Base-by-base conservation (phyloP, 495 filamentous ascomycete genomes). In the Hypoxylon rickii region DNA sequence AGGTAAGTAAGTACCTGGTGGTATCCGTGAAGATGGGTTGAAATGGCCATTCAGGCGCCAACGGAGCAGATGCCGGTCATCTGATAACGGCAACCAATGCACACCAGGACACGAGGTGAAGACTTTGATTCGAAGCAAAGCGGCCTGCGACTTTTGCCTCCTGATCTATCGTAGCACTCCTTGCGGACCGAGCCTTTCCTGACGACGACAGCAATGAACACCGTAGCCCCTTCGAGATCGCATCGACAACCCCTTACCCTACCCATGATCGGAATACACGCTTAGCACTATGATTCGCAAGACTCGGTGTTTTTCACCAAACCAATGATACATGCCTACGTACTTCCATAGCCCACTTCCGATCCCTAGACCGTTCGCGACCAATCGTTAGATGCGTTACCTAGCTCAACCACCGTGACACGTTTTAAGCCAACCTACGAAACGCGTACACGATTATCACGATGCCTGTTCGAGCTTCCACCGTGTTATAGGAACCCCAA, bases 61-160 rank as follows among this genome's bases (percentile, higher is more conserved):
- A 26, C 21, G 18, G 29, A n/a, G 22, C 44, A 46, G 26, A 43
- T 48, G 44, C 10, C 19, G 4, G n/a, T 39, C 20, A 19, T 19
- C 22, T 31, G 38, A 44, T 16, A 22, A 17, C 21, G 20, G 17
- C 7, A 17, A 18, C 17, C 48, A 54, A n/a, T n/a, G 39, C 41
- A 54, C 49, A 37, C 17, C 7, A n/a, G 22, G 52, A 51, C 45
- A 63, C 53, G 34, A 46, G 44, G 33, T 26, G 24, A 45, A 52
- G 3, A 49, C 17, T 13, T 37, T 57, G 31, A 48, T 48, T 49
- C 43, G 31, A 46, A 44, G 22, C 32, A 36, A 40, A 34, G n/a
- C 48, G 20, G 15, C 46, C 15, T 26, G 37, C 24, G 19, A 39
- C 13, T 41, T 45, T 63, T 18, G 31, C 24, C 44, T 19, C 13